A percentile compares a stretch with the other conserved stretches of the same genome.
These are phyloP conservation scores for Suhomyces sp. DNA, from an alignment of 805 yeast species.

Conservation along the genomic window DNA sequence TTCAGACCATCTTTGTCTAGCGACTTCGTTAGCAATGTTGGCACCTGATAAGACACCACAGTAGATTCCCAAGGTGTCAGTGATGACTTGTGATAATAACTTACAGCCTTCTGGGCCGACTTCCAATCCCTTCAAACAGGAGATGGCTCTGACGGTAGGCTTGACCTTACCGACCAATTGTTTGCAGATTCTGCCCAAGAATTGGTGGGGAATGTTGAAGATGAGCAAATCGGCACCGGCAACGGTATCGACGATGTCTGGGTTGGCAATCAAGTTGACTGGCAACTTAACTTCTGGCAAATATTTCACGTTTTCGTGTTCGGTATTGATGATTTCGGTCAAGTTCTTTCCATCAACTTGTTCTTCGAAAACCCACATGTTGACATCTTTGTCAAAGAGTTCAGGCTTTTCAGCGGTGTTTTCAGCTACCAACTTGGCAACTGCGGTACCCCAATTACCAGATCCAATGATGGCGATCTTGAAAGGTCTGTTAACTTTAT, in stretches of 20 bases:
- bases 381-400: slow-evolving; percentile 69
- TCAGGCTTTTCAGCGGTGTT: slow-evolving; percentile 71
- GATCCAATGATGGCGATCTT: slow-evolving; percentile 67
- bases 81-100: slow-evolving; percentile 74
- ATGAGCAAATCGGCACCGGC: slow-evolving; percentile 80
- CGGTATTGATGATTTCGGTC: slow-evolving; percentile 85
- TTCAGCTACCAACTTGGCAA: slow-evolving; percentile 93
- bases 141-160: slow-evolving; percentile 78
- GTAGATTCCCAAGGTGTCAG: slow-evolving; percentile 76
- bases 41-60: slow-evolving; percentile 99
- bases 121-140: slow-evolving; percentile 94
- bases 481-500: slow-evolving; percentile 35
- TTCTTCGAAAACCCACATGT: slow-evolving; percentile 98
- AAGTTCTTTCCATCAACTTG: slow-evolving; percentile 70
- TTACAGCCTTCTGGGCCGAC: slow-evolving; percentile 84
- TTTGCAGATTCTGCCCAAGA: slow-evolving; percentile 70
- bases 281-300: slow-evolving; percentile 89
- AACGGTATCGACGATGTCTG: slow-evolving; percentile 75
- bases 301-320: slow-evolving; percentile 93
- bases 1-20: slow-evolving; percentile 93
- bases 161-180: slow-evolving; percentile 76
- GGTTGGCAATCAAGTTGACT: slow-evolving; percentile 81
- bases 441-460: slow-evolving; percentile 98
- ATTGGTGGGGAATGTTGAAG: slow-evolving; percentile 97
- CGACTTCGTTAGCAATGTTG: slow-evolving; percentile 95